A percentile compares a stretch with the other conserved stretches of the same genome.
Evolutionary conservation across 257 asterid species (phyloP).

Genomic region (Penstemon barbatus): DNA sequence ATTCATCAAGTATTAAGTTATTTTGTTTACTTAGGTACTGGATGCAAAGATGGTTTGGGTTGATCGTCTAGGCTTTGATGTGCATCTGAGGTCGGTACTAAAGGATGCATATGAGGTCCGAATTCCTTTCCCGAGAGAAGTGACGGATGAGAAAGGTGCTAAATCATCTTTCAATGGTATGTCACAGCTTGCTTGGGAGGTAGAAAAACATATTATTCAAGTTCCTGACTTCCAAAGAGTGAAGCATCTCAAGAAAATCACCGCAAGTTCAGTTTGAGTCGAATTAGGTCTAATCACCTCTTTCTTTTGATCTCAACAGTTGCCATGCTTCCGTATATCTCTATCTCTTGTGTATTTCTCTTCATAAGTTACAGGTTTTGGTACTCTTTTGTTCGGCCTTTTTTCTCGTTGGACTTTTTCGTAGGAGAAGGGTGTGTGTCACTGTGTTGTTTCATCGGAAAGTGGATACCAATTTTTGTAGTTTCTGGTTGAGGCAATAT

Average conservation of each 20-base stretch:
- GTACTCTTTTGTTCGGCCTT: not conserved
- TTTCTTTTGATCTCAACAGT: slow-evolving; percentile 2
- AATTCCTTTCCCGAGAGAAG: slow-evolving; percentile 92
- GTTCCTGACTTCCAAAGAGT: slow-evolving; percentile 64
- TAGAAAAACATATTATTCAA: slow-evolving; percentile 62
- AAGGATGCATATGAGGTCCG: slow-evolving; percentile 73
- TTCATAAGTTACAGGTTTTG: not conserved
- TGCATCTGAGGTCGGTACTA: slow-evolving; percentile 56
- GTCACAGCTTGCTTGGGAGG: slow-evolving; percentile 98
- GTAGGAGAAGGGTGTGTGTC: not conserved
- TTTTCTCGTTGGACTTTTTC: not conserved
- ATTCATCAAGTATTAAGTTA: slow-evolving; percentile 7
- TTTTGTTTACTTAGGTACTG: slow-evolving; percentile 49
- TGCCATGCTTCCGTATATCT: not conserved
- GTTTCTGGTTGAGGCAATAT: slow-evolving; percentile 11
- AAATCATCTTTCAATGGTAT: slow-evolving; percentile 94
- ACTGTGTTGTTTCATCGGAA: not conserved
- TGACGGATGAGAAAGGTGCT: slow-evolving; percentile 84
- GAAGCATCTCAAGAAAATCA: slow-evolving; percentile 60
- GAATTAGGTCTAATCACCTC: not conserved
- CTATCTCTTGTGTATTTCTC: not conserved
- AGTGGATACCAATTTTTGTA: slow-evolving; percentile 5
- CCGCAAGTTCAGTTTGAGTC: slow-evolving; percentile 29
- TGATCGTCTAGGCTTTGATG: slow-evolving; percentile 86
- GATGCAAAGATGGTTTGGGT: slow-evolving; percentile 94